Base-by-base conservation (phyloP, 345 rosid species). In the Litchi chinensis region DNA sequence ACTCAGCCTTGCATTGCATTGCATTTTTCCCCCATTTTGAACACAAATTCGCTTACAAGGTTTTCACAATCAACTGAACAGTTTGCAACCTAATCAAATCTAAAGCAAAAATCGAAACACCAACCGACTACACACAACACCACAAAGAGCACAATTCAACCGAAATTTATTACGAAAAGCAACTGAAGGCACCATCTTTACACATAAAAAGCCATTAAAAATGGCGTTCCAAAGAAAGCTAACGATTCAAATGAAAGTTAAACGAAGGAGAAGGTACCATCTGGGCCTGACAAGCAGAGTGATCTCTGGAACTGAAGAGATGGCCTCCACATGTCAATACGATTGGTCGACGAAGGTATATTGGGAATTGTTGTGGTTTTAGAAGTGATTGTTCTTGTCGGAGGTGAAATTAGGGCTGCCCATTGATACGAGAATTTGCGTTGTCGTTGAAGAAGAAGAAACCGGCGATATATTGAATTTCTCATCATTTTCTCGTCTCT, bases 401-500 rank as follows among this genome's bases (percentile, higher is more conserved):
- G 39, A 22, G 5, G 10, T 40, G 79, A 54, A 56, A 56, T 21
- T 39, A 56, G 43, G 24, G 41, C 10, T 4, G 6, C 0, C 52
- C 3, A 0, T 4, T 11, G 52, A 39, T 32, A 39, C 1, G 24
- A 37, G 39, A 21, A 8, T 19, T 9, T 12, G 26, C 79, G 67
- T 21, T 32, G 60, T 46, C 10, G 57, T 21, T 59, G 64, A 59
- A 59, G 40, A 68, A 50, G 32, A 37, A 54, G 66, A n/a, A 65
- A 48, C 39, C 26, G 50, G 32, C 66, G 67, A 26, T 37, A 6
- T 1, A 76, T 39, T 22, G 52, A 57, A 76, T 11, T 76, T 21
- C 65, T 63, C 44, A 40, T 56, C 79, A 76, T 76, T 67, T 52
- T 76, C 66, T 9, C 73, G 64, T 22, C 62, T 26, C 72, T 32